Evolutionary conservation across 305 asterid genomes (phyloP).

Genomic region (Fraxinus velutina): DNA sequence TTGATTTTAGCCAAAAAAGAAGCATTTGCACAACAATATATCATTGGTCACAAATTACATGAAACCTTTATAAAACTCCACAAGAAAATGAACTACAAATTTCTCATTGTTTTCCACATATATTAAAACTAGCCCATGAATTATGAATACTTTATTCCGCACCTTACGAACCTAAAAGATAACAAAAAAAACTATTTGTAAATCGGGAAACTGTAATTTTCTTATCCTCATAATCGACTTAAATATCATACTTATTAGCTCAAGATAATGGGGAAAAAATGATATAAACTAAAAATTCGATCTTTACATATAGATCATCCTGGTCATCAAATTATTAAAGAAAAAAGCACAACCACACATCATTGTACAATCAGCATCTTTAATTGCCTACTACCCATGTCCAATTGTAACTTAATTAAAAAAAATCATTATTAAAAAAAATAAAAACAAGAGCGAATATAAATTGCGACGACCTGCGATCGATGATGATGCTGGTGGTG

Average conservation of each 20-base stretch:
- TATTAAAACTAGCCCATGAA: neutral
- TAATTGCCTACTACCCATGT: neutral
- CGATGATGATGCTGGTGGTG: slow-evolving; percentile 38
- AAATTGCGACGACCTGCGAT: slow-evolving; percentile 49
- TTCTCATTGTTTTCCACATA: neutral
- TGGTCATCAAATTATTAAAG: neutral
- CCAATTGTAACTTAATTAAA: slow-evolving; percentile 8
- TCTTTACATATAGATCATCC: neutral
- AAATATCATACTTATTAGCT: neutral
- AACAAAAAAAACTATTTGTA: neutral
- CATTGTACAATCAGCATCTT: neutral
- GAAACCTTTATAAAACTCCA: neutral
- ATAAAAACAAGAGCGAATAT: neutral
- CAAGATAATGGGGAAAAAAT: neutral
- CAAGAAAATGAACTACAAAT: neutral
- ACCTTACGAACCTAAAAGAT: neutral
- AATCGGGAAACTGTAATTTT: neutral
- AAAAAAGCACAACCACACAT: neutral
- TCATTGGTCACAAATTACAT: neutral
- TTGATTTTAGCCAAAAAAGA: neutral
- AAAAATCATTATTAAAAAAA: neutral
- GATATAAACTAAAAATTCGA: neutral
- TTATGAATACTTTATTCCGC: neutral
- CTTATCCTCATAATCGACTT: neutral
- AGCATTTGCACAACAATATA: neutral